Evolutionary conservation across 129 eudicot genomes (phyloP).

Genomic region (Escallonia herrerae): DNA sequence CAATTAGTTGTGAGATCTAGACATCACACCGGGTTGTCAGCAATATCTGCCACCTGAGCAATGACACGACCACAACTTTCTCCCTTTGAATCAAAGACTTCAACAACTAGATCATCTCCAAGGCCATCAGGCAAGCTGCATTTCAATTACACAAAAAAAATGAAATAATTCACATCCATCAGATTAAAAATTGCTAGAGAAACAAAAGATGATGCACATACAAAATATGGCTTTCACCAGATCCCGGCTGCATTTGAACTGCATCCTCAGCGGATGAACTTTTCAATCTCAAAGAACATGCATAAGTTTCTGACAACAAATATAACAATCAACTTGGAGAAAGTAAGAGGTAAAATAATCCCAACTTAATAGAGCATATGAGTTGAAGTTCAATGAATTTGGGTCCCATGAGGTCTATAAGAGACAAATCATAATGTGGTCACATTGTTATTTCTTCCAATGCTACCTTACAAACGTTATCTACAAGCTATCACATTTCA

Average conservation of each 20-base stretch:
- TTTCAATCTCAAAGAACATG: slow-evolving; percentile 62
- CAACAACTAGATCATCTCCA: slow-evolving; percentile 63
- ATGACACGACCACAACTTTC: slow-evolving; percentile 52
- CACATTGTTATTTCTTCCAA: too few relatives aligned
- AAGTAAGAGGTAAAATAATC: too few relatives aligned
- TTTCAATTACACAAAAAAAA: background rate
- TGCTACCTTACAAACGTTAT: too few relatives aligned
- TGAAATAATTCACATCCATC: slow-evolving; percentile 1
- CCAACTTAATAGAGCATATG: too few relatives aligned
- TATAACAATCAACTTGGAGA: too few relatives aligned
- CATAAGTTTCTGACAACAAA: slow-evolving; percentile 45
- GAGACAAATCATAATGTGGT: too few relatives aligned
- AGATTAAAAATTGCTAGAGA: background rate
- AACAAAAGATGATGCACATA: slow-evolving; percentile 33
- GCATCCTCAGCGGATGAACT: slow-evolving; percentile 64
- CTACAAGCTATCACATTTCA: too few relatives aligned
- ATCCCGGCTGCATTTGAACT: slow-evolving; percentile 75
- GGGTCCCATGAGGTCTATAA: too few relatives aligned
- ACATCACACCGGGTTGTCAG: slow-evolving; percentile 51
- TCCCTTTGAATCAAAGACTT: slow-evolving; percentile 64
- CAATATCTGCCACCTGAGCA: slow-evolving; percentile 71
- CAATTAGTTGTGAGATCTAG: background rate
- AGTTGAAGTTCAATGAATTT: too few relatives aligned
- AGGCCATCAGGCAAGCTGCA: slow-evolving; percentile 76
- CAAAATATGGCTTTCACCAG: slow-evolving; percentile 75